Base-by-base conservation (phyloP, 352 stramenopile species). In the Phytophthora colocasiae region DNA sequence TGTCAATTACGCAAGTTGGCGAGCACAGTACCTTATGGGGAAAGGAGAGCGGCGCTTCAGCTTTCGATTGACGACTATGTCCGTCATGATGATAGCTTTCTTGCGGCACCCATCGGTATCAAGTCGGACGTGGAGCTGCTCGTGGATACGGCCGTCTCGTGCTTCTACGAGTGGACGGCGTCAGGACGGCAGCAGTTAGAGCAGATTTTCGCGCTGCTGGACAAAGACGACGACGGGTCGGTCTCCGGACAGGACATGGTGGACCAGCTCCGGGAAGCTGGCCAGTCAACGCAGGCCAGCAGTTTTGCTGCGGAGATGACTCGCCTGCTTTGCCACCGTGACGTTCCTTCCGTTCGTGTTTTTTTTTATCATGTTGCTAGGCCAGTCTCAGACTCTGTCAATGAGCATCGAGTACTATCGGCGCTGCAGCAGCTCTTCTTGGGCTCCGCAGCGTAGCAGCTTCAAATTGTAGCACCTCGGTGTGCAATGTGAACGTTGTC, bases 101-200 rank as follows among this genome's bases (percentile, higher is more conserved):
- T 81, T 32, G 63, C 75, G 19, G 60, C 76, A 4, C 77, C 77
- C 2, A 22, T 58, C 1, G 70, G 75, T 11, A 77, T 89, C 65
- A 85, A 86, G 56, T 85, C 79, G 45, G 77, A 88, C 31, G 75
- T 87, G 24, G 77, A 87, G 58, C 44, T 89, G 39, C 73, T 83
- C 58, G 59, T 85, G 7, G 77, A 85, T 45, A 72, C 70, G 24
- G 77, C 79, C 12, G 75, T 82, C 67, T 43, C 47, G 32, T 80
- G 75, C 63, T 85, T 75, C 56, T 74, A 66, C 46, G 61, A 84
- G 39, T 87, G 79, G 79, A 71, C 63, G 11, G 38, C 50, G 31
- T 24, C 54, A n/a, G 71, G 65, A 2, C 65, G 81, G 24, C 65
- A 74, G 34, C 67, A 69, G 19, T 22, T 85, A n/a, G 64, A 67